A percentile compares a stretch with the other conserved stretches of the same genome.
phyloP scores from a whole-genome alignment of 2,329 filamentous ascomycete genomes.

The Clarireedia homoeocarpa region DNA sequence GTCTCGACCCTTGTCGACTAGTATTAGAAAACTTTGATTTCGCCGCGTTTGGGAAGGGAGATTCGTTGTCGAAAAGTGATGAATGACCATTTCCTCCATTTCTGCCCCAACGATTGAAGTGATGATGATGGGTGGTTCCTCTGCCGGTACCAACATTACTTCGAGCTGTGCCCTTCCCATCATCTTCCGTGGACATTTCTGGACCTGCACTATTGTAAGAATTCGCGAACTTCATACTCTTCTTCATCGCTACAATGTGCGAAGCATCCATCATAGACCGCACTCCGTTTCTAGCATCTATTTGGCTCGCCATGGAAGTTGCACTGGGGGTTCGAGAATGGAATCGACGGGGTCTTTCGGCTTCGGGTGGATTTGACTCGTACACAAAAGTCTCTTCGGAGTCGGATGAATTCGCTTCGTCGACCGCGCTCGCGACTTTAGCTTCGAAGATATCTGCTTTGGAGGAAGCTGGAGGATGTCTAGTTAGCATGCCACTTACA shows the following conservation, averaged over 20 bases:
- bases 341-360: slow-evolving; percentile 55
- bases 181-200: slow-evolving; percentile 47
- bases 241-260: slow-evolving; percentile 63
- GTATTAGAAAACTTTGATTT: slow-evolving; percentile 51
- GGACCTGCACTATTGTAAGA: slow-evolving; percentile 54
- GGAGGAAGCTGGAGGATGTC: slow-evolving; percentile 60
- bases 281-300: slow-evolving; percentile 43
- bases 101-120: slow-evolving; percentile 73
- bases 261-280: slow-evolving; percentile 57
- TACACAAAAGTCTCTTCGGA: slow-evolving; percentile 99
- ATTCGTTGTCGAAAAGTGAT: slow-evolving; percentile 69
- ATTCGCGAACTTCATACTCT: slow-evolving; percentile 94
- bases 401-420: slow-evolving; percentile 92
- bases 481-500: slow-evolving; percentile 40
- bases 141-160: slow-evolving; percentile 54
- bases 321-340: slow-evolving; percentile 93
- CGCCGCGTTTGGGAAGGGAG: slow-evolving; percentile 64
- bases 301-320: slow-evolving; percentile 71
- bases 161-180: slow-evolving; percentile 55
- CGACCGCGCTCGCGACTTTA: slow-evolving; percentile 90
- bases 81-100: slow-evolving; percentile 58
- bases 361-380: slow-evolving; percentile 85
- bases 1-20: slow-evolving; percentile 55
- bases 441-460: slow-evolving; percentile 98
- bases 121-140: slow-evolving; percentile 67